Conservation (phyloP, 75 land plant genomes). For the Cunninghamia lanceolata region DNA sequence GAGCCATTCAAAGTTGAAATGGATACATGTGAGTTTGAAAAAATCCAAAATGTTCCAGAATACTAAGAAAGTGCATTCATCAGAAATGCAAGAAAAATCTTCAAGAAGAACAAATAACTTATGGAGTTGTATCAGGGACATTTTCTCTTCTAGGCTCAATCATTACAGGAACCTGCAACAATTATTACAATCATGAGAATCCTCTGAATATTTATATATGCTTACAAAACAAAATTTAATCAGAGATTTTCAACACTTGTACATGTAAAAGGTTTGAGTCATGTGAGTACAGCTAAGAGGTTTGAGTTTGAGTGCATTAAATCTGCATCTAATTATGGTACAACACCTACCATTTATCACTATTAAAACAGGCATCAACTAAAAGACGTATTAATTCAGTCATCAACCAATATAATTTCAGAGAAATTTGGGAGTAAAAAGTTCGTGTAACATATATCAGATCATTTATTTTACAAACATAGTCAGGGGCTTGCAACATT, state of each 20-base stretch:
- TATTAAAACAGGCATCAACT: neutral
- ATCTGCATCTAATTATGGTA: neutral
- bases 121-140: neutral
- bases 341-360: neutral
- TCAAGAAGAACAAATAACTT: neutral
- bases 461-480: neutral
- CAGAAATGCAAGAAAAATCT: neutral
- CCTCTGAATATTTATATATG: neutral
- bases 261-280: neutral
- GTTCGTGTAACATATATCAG: neutral
- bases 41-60: neutral
- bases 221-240: neutral
- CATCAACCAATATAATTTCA: neutral
- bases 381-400: neutral
- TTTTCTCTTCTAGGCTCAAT: neutral
- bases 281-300: neutral
- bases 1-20: too few species aligned
- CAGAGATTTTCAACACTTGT: neutral
- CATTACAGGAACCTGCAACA: neutral
- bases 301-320: neutral
- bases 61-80: neutral
- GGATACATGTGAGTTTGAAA: too few species aligned
- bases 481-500: neutral
- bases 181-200: neutral
- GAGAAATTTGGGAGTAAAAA: neutral